Evolutionary conservation across 2,329 filamentous ascomycete genomes (phyloP), one percentile per base, ranked within the genome.

Genomic region (Chrysoporthe cubensis): DNA sequence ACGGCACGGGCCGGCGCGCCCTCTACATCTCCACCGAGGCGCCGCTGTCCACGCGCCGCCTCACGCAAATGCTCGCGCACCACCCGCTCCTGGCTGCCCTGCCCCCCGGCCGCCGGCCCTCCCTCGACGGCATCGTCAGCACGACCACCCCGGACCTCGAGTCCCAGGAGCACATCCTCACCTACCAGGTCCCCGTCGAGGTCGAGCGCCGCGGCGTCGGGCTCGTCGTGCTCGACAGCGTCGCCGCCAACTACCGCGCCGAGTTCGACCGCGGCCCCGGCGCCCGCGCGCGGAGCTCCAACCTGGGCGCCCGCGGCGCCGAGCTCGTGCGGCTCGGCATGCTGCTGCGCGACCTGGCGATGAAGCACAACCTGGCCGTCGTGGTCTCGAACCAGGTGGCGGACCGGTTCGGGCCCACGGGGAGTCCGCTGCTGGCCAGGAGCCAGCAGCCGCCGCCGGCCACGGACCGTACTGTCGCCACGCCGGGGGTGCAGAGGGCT

Each of bases 11-110:
- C 48, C 88, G 89, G 69, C 86, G 89, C n/a, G 91, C 93, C 0
- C 85, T 99, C 46, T 99, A 99, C 83, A 92, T 99, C 74, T 96
- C 94, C 1, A 98, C 96, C 56, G 96, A 99, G 80, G 90, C 93
- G 0, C 85, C 92, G 0, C 86, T 99, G 1, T 89, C 94, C 26
- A 98, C 95, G 6, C 87, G 82, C 2, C 92, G 96, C 26, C 87
- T 99, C 0, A 81, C 88, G 0, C 94, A 98, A 78, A 89, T 99
- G 71, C 86, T 97, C 0, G 77, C 83, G 34, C 82, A 82, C 58
- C 88, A 97, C 77, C 88, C 90, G 0, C 75, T 83, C 62, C 83
- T 97, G 67, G 68, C 67, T 67, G 73, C 62, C 71, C 76, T 68
- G 69, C 74, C 71, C 42, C 66, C 72, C 16, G 70, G 71, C 16